Conservation (phyloP, 2,329 filamentous ascomycete species). For the Verticillium alfalfae region DNA sequence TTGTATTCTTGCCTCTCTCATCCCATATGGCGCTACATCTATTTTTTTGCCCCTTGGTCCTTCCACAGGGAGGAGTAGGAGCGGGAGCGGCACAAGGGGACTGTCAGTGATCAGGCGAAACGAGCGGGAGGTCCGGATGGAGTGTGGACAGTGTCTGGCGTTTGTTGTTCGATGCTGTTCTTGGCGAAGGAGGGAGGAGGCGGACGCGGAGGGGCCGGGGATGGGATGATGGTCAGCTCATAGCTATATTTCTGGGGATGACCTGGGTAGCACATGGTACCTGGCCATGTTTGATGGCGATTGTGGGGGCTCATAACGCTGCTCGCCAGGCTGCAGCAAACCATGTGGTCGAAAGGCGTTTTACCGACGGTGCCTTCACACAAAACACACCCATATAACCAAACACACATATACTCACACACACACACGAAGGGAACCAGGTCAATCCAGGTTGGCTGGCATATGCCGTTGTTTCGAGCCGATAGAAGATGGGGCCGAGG, state of each 20-base stretch:
- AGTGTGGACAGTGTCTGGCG: neutral
- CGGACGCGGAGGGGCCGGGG: neutral
- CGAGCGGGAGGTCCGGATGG: neutral
- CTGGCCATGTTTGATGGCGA: neutral
- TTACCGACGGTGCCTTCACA: neutral
- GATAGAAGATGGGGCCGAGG: neutral
- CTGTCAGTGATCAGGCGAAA: neutral
- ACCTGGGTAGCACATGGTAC: neutral
- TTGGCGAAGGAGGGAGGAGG: neutral
- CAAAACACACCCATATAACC: neutral
- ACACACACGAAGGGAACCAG: neutral
- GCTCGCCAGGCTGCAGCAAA: neutral
- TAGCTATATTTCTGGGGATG: neutral
- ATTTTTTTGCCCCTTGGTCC: no score
- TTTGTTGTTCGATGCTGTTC: neutral
- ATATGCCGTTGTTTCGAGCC: neutral
- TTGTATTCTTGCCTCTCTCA: neutral
- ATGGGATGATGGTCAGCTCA: neutral
- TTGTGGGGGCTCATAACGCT: neutral
- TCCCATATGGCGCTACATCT: no score
- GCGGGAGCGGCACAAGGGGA: neutral
- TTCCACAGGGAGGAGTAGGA: neutral
- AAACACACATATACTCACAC: neutral
- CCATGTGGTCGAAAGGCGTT: neutral
- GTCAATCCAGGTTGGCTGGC: neutral